Evolutionary conservation across 108 stramenopile species (phyloP), one percentile per base, ranked within the genome.

Genomic region (Conticribra weissflogii): DNA sequence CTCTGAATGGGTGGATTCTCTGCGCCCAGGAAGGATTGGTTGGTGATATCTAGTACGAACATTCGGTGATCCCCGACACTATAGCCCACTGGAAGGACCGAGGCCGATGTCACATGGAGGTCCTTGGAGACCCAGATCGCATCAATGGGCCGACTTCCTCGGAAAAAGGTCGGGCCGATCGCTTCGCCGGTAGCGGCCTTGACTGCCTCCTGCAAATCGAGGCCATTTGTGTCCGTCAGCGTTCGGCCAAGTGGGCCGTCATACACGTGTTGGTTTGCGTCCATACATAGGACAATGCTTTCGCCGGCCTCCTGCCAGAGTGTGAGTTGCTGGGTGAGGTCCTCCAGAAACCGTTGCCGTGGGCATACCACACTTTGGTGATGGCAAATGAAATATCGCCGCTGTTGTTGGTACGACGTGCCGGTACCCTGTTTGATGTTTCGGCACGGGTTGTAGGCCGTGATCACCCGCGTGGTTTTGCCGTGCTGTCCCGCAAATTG

Each of bases 241-340:
- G 9, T 23, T n/a, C 24, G 8, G 1, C 61, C 59, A 44, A 71
- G 31, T 5, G 23, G 27, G 1, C 52, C 29, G 19, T 27, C 12
- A 2, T 63, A 72, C 5, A 72, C 47, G 24, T 63, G 17, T 29
- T 72, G 60, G 1, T 72, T 72, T 17, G 49, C 50, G 30, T 72
- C 71, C 24, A 72, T 25, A 5, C 34, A 65, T 0, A 72, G 28
- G n/a, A 72, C 54, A 18, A 72, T 24, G 9, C 62, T 0, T 8
- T 63, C 51, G 1, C 71, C 71, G 4, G 25, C 51, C 44, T 55
- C 41, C 0, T 27, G 15, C 71, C 61, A 64, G 0, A 1, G 17
- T 18, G 15, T 24, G 22, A 73, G n/a, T 21, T 18, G 25, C 3
- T 54, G 14, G 14, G 45, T 21, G 4, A 73, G 52, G 27, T 73